phyloP scores from a whole-genome alignment of 768 basidiomycete genomes.

The Tricholoma sp. region DNA sequence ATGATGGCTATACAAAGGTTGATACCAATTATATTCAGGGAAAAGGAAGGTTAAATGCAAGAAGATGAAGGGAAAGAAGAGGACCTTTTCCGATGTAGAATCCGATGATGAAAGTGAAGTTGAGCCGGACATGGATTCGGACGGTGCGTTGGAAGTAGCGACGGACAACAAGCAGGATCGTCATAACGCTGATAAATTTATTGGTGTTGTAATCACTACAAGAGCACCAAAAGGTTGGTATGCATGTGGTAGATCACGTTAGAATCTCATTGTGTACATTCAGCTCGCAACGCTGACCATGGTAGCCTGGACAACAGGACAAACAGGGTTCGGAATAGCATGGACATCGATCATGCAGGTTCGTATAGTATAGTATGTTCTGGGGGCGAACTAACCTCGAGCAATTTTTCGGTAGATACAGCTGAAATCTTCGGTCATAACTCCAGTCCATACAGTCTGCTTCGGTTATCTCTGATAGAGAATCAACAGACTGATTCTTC shows the following conservation, averaged over 20 bases:
- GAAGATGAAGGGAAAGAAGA: background rate
- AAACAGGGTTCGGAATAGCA: background rate
- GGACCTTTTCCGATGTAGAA: background rate
- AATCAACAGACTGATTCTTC: background rate
- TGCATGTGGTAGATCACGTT: background rate
- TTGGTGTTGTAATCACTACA: background rate
- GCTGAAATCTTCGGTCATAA: background rate
- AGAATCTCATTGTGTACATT: background rate
- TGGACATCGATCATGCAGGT: background rate
- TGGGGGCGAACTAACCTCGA: too few relatives aligned
- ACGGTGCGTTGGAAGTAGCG: background rate
- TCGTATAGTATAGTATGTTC: background rate
- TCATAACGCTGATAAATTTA: background rate
- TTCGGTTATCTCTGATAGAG: background rate
- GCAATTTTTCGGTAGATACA: too few relatives aligned
- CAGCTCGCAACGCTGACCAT: background rate
- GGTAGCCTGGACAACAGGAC: background rate
- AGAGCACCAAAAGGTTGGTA: background rate
- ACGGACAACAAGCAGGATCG: background rate
- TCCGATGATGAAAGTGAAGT: background rate
- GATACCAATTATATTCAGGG: too few relatives aligned
- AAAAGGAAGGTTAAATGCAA: background rate
- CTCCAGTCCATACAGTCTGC: background rate
- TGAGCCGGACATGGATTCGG: background rate
- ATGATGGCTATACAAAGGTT: background rate